Evolutionary conservation across 768 basidiomycete genomes (phyloP).

Genomic region (Tubosaeta brunneosetosa): DNA sequence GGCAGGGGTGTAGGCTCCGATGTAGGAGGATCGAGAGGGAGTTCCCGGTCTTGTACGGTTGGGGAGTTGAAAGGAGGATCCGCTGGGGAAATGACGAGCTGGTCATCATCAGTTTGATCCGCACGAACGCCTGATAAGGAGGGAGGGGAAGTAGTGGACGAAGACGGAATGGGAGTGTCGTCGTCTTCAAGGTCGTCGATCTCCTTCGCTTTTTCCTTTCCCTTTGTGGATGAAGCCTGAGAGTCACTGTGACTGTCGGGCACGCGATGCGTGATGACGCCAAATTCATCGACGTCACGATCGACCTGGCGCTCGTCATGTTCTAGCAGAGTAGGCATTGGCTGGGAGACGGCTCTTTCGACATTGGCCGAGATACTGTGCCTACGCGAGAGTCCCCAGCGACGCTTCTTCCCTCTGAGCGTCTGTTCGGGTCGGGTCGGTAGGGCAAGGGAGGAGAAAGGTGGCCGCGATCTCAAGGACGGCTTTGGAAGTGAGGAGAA

Average conservation of each 20-base stretch:
- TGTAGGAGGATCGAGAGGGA: conserved; percentile 7
- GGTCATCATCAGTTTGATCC: conserved; percentile 13
- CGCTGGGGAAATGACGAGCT: conserved; percentile 21
- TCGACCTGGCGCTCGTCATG: conserved; percentile 28
- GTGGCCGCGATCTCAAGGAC: conserved; percentile 14
- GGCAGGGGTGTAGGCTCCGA: conserved; percentile 11
- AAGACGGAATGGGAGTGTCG: conserved; percentile 12
- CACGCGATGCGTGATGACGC: conserved; percentile 24
- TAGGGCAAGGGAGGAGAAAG: conserved; percentile 14
- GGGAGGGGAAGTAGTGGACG: conserved; percentile 11
- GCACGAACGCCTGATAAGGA: background rate
- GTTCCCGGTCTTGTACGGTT: conserved; percentile 10
- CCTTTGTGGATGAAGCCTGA: conserved; percentile 26
- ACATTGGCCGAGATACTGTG: conserved; percentile 10
- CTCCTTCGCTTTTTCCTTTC: conserved; percentile 35
- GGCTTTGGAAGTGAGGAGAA: conserved; percentile 29
- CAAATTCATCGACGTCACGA: conserved; percentile 27
- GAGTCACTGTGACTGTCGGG: conserved; percentile 27
- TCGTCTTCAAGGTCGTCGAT: conserved; percentile 3
- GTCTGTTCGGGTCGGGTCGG: conserved; percentile 23
- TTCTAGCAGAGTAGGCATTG: conserved; percentile 14
- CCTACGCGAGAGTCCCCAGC: conserved; percentile 22
- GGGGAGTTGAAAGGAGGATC: conserved; percentile 9
- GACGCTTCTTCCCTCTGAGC: conserved; percentile 26
- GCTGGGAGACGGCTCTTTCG: conserved; percentile 14